phyloP scores from a whole-genome alignment of 208 protist species.

The Crithidia brevicula region DNA sequence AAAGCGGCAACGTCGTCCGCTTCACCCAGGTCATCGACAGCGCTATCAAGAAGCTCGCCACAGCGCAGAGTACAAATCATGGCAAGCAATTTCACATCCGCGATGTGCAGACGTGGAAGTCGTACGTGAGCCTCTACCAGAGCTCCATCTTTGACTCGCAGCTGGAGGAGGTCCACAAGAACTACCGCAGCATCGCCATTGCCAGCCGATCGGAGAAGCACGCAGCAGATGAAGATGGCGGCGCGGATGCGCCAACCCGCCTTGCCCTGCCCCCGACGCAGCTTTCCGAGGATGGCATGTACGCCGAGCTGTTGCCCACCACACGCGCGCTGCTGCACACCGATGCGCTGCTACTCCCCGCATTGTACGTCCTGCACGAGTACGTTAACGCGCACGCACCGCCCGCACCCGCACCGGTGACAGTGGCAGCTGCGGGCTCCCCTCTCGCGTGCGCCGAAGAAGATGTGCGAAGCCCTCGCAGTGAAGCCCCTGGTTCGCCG shows the following conservation, averaged over 20 bases:
- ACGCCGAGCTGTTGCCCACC: conserved; percentile 49
- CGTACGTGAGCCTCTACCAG: conserved; percentile 57
- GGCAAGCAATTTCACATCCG: conserved; percentile 58
- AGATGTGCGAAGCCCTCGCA: background rate
- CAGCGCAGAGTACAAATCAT: conserved; percentile 25
- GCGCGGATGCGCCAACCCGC: conserved; percentile 1
- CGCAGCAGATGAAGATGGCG: conserved; percentile 5
- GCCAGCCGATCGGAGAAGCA: background rate
- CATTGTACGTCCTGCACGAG: conserved; percentile 51
- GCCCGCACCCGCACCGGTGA: background rate
- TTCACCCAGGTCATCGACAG: conserved; percentile 27
- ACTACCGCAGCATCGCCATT: conserved; percentile 31
- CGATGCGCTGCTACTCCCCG: conserved; percentile 62
- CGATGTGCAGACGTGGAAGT: conserved; percentile 46
- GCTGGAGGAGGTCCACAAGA: conserved; percentile 33
- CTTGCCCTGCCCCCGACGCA: conserved; percentile 28
- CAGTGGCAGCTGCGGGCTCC: background rate
- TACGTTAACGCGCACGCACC: conserved; percentile 27
- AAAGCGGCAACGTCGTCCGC: conserved; percentile 28
- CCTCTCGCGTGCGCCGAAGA: background rate
- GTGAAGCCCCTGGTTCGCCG: background rate
- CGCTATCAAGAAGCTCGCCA: conserved; percentile 48
- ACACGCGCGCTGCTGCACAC: conserved; percentile 78
- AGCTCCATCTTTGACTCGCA: conserved; percentile 38
- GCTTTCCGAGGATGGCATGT: conserved; percentile 24